phyloP scores from a whole-genome alignment of 2,329 filamentous ascomycete species.

The Phaeosphaeriaceae sp. region DNA sequence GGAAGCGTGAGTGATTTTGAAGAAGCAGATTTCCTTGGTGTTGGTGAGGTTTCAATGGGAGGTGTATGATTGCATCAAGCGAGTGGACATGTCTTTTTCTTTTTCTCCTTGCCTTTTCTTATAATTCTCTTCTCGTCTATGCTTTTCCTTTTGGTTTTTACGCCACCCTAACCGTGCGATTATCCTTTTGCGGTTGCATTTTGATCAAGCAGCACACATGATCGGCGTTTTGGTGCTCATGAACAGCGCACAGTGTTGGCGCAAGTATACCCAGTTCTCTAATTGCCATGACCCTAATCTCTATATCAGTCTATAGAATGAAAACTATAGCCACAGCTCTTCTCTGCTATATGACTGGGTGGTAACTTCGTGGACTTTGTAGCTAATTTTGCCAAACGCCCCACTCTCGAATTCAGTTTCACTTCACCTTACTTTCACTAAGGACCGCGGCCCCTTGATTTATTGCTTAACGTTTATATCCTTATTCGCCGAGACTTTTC shows the following conservation, averaged over 20 bases:
- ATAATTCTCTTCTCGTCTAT: constrained; percentile 10
- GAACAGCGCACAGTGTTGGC: constrained; percentile 9
- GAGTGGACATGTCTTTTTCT: not conserved
- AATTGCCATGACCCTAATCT: not conserved
- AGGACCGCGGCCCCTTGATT: too few species aligned
- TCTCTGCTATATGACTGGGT: too few species aligned
- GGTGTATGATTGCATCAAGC: constrained; percentile 28
- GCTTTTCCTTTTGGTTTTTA: not conserved
- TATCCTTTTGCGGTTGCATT: too few species aligned
- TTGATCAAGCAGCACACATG: too few species aligned
- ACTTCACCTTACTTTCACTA: too few species aligned
- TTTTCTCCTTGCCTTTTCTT: not conserved
- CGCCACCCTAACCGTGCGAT: too few species aligned
- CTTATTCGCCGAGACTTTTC: too few species aligned
- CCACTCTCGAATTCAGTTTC: too few species aligned
- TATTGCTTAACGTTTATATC: too few species aligned
- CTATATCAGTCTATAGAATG: not conserved
- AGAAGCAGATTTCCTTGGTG: constrained; percentile 66
- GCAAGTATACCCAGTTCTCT: constrained; percentile 21
- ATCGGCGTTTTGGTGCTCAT: constrained; percentile 7
- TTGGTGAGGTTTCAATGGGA: constrained; percentile 41
- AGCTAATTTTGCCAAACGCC: too few species aligned
- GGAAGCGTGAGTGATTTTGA: constrained; percentile 65
- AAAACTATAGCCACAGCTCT: not conserved
- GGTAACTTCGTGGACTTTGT: too few species aligned